A percentile compares a stretch with the other conserved stretches of the same genome.
These are phyloP conservation scores for Pythium sp. DNA, from an alignment of 352 stramenopile species.

Conservation along the genomic window DNA sequence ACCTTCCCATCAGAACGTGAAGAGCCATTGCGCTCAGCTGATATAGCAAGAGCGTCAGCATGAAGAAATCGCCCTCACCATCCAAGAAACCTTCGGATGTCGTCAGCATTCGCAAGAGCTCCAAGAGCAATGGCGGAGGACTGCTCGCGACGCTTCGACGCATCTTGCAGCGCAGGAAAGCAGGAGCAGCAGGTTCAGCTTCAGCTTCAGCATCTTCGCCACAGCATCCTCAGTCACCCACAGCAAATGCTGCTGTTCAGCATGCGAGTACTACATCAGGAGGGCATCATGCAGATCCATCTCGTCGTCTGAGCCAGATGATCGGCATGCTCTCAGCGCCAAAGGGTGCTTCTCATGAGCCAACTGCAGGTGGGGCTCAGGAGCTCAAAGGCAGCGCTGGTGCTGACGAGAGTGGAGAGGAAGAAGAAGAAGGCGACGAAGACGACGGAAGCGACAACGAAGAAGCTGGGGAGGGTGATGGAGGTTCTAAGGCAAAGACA, in stretches of 20 bases:
- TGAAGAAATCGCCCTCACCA: conserved; percentile 2
- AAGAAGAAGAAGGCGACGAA: background rate
- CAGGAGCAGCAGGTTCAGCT: background rate
- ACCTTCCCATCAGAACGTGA: background rate
- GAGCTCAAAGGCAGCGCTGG: background rate
- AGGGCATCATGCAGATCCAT: background rate
- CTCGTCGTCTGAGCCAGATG: conserved; percentile 3
- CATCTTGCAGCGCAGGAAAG: conserved; percentile 11
- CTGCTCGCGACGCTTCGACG: conserved; percentile 7
- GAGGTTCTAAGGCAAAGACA: background rate
- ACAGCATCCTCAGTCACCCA: background rate
- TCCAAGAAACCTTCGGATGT: conserved; percentile 1
- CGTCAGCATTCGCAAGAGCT: background rate
- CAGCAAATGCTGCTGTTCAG: background rate
- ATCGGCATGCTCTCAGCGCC: background rate
- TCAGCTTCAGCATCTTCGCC: background rate
- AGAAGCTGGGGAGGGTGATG: background rate
- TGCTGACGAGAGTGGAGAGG: background rate
- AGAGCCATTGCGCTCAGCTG: too few species aligned
- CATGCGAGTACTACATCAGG: background rate
- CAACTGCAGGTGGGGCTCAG: background rate
- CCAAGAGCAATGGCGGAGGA: background rate
- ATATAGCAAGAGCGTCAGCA: background rate
- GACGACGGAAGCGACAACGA: background rate
- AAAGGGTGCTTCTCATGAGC: background rate